Percentiles rank a stretch among this genome's conserved stretches.
Evolutionary conservation across 1,139 yeast species (phyloP).

Genomic region (Protomyces inouyei): DNA sequence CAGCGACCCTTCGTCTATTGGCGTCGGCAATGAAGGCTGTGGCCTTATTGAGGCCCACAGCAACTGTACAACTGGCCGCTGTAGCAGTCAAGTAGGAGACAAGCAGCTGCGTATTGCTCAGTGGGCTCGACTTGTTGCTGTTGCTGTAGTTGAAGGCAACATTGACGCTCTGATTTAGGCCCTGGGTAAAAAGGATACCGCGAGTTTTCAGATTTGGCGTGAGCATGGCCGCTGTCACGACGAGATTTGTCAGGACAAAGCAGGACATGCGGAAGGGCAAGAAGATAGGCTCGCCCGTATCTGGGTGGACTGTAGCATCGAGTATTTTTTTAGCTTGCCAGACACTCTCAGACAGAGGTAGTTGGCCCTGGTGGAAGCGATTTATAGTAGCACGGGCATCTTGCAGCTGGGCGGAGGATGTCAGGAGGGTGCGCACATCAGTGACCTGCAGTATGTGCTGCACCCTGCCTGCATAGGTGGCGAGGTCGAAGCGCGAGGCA

Average conservation of each 20-base stretch:
- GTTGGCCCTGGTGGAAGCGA: constrained; percentile 66
- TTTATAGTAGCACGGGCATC: constrained; percentile 61
- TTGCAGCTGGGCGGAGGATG: constrained; percentile 59
- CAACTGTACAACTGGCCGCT: constrained; percentile 90
- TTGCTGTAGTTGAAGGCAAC: constrained; percentile 96
- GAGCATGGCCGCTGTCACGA: constrained; percentile 95
- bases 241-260: constrained; percentile 84
- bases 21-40: constrained; percentile 60
- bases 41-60: constrained; percentile 79
- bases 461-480: constrained; percentile 88
- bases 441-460: constrained; percentile 37
- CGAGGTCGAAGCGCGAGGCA: constrained; percentile 56
- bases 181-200: constrained; percentile 95
- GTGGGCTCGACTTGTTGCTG: constrained; percentile 90
- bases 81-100: constrained; percentile 84
- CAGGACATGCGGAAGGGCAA: constrained; percentile 96
- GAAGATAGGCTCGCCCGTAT: constrained; percentile 85
- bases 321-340: constrained; percentile 76
- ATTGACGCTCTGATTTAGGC: constrained; percentile 90
- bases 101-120: constrained; percentile 68
- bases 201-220: constrained; percentile 86
- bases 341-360: constrained; percentile 56
- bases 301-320: constrained; percentile 35
- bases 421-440: constrained; percentile 59
- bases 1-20: constrained; percentile 62